Conservation (phyloP, 129 eudicot species). For the Flaveria bidentis region DNA sequence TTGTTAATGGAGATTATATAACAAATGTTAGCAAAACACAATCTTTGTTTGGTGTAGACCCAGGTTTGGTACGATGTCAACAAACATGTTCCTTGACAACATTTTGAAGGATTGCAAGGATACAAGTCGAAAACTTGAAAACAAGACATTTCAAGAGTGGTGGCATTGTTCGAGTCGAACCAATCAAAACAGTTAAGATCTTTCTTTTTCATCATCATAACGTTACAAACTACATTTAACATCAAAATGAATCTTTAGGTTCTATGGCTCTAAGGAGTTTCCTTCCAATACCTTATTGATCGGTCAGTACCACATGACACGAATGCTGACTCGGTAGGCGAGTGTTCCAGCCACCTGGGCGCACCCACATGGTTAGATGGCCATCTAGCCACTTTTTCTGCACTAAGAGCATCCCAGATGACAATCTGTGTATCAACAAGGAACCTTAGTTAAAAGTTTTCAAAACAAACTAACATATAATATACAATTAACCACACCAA, state of each 20-base stretch:
- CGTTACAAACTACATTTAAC: slow-evolving; percentile 16
- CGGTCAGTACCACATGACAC: slow-evolving; percentile 75
- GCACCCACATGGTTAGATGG: slow-evolving; percentile 74
- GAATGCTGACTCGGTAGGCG: slow-evolving; percentile 73
- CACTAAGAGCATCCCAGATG: slow-evolving; percentile 82
- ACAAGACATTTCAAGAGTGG: not conserved
- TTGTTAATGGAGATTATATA: not conserved
- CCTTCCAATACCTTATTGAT: slow-evolving; percentile 80
- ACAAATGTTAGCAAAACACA: too few relatives aligned
- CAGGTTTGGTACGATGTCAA: not conserved
- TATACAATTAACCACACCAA: slow-evolving; percentile 14
- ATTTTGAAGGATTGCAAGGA: not conserved
- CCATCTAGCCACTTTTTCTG: slow-evolving; percentile 79
- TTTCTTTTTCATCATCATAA: too few relatives aligned
- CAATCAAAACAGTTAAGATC: not conserved
- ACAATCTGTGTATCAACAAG: slow-evolving; percentile 51
- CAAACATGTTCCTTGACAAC: not conserved
- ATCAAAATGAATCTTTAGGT: not conserved
- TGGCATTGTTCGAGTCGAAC: not conserved
- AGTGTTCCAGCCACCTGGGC: slow-evolving; percentile 87
- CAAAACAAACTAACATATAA: not conserved
- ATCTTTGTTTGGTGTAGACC: not conserved
- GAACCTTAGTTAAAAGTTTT: not conserved
- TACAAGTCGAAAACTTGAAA: not conserved
- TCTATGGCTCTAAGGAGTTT: slow-evolving; percentile 39